Evolutionary conservation across 352 stramenopile genomes (phyloP), one percentile per base, ranked within the genome.

Genomic region (Phytophthora pisi): DNA sequence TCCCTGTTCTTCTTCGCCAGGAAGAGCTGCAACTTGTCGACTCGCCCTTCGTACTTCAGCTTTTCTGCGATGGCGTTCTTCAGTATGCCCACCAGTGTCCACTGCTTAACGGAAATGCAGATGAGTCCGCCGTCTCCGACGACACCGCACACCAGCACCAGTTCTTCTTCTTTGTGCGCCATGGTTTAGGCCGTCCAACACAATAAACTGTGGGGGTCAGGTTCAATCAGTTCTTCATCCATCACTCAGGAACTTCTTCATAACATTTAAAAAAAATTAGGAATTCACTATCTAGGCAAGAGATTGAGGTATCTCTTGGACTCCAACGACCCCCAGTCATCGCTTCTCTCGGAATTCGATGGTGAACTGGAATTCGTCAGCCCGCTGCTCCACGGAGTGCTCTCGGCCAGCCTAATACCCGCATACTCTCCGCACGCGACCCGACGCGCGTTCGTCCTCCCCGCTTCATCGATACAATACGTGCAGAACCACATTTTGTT

Each of bases 401-500:
- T 20, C 13, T 62, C 45, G 23, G 42, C 6, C 8, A 61, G 38
- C 30, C 65, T 61, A 24, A 57, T 31, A 23, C 64, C 36, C 9
- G 46, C 16, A 51, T 73, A 65, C 46, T 80, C 68, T 30, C 58
- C 64, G 26, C 63, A 66, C 40, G 63, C 74, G 20, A 77, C 64
- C 40, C 47, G 38, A 3, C 61, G 51, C 2, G 70, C 60, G 23
- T 59, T 71, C 3, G 62, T 69, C 30, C 47, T 45, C 9, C 46
- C 46, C 47, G 70, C 60, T 56, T 77, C 54, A 31, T 65, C 57
- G 2, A 75, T 15, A 16, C 70, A 79, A 8, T 66, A 65, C 3
- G 56, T 49, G 23, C 74, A 81, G 31, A 79, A 75, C 55, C 67
- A 69, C 40, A 81, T 13, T n/a, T 75, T 75, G 5, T 50, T 64